Evolutionary conservation across 2,329 filamentous ascomycete species (phyloP).

Genomic region (Grosmannia huntii): DNA sequence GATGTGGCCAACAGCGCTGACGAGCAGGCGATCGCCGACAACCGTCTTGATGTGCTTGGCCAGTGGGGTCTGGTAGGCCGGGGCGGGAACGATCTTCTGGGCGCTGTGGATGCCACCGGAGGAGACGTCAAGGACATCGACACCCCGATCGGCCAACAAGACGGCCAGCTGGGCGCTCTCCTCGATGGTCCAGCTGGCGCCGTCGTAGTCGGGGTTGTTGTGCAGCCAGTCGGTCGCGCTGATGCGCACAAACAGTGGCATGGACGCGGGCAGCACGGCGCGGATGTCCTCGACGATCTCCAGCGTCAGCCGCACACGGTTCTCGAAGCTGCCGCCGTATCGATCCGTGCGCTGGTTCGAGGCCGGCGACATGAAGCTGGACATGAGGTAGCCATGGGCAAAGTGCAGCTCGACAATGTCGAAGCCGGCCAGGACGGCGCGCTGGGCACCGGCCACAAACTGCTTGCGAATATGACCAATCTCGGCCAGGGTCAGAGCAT

Average conservation of each 20-base stretch:
- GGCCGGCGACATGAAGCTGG: constrained; percentile 55
- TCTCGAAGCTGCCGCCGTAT: constrained; percentile 59
- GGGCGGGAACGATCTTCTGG: constrained; percentile 44
- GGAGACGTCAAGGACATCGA: constrained; percentile 65
- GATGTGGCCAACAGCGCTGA: constrained; percentile 37
- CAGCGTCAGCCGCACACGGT: constrained; percentile 53
- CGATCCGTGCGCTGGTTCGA: constrained; percentile 58
- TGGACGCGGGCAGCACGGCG: constrained; percentile 38
- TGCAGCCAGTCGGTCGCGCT: constrained; percentile 69
- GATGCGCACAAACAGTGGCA: constrained; percentile 63
- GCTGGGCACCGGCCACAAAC: constrained; percentile 39
- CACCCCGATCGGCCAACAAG: constrained; percentile 50
- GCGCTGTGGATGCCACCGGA: constrained; percentile 50
- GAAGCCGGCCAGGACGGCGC: constrained; percentile 50
- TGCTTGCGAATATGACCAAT: constrained; percentile 50
- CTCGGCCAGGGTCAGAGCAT: constrained; percentile 49
- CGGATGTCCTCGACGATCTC: constrained; percentile 55
- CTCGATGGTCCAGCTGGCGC: constrained; percentile 51
- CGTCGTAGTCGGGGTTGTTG: constrained; percentile 34
- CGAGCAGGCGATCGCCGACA: constrained; percentile 44
- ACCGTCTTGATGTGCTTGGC: constrained; percentile 58
- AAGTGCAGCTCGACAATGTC: constrained; percentile 62
- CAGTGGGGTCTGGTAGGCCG: constrained; percentile 59
- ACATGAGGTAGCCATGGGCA: constrained; percentile 68
- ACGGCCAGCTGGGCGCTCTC: constrained; percentile 51